phyloP scores from a whole-genome alignment of 495 filamentous ascomycete genomes.

The Hyaloscypha hepaticicola region DNA sequence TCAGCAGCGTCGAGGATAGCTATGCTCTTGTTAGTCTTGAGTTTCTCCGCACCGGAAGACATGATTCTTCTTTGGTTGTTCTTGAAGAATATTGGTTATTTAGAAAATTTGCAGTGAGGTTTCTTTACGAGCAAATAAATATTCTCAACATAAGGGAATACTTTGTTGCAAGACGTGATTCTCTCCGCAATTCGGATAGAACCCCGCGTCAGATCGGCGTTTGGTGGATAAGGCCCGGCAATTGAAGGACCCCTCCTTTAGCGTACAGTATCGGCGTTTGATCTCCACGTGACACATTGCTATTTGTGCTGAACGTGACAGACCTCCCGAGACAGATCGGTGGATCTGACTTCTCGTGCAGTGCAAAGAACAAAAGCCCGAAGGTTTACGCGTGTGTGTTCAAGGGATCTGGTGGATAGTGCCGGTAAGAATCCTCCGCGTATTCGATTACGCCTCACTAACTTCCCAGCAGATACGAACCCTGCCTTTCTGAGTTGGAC shows the following conservation, averaged over 20 bases:
- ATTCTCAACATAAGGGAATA: not conserved
- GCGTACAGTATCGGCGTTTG: not conserved
- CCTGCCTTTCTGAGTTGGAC: too few species aligned
- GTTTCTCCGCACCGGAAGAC: constrained; percentile 25
- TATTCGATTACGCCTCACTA: too few species aligned
- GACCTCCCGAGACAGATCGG: too few species aligned
- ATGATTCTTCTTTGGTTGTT: constrained; percentile 4
- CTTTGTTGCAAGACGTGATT: not conserved
- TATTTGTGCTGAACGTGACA: too few species aligned
- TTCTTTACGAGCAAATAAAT: too few species aligned
- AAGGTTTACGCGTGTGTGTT: too few species aligned
- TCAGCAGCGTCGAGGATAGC: constrained; percentile 28
- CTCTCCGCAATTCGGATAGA: constrained; percentile 2
- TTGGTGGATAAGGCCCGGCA: not conserved
- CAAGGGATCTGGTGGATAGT: too few species aligned
- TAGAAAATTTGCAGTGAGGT: not conserved
- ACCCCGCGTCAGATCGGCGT: not conserved
- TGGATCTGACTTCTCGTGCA: too few species aligned
- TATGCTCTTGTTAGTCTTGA: constrained; percentile 28
- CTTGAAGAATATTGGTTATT: too few species aligned
- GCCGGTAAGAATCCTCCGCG: too few species aligned
- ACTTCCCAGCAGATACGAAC: too few species aligned
- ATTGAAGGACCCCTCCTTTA: not conserved
- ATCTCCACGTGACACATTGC: not conserved
- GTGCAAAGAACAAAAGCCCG: too few species aligned